A percentile compares a stretch with the other conserved stretches of the same genome.
Evolutionary conservation across 305 asterid species (phyloP).

Genomic region (Petunia hybrid): DNA sequence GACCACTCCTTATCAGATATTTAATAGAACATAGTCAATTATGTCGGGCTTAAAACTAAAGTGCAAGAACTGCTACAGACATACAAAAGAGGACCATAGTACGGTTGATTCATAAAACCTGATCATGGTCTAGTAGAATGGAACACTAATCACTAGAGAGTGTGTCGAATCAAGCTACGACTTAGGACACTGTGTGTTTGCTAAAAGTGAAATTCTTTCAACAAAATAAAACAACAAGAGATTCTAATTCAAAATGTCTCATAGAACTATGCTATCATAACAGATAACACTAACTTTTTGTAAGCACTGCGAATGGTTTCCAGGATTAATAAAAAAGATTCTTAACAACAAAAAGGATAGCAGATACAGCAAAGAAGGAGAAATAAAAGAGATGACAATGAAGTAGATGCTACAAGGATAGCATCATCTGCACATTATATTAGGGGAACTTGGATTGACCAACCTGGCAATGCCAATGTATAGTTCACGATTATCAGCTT

Average conservation of each 20-base stretch:
- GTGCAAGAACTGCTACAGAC: neutral
- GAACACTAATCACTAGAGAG: too few species aligned
- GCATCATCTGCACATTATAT: neutral
- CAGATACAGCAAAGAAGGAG: neutral
- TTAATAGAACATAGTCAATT: neutral
- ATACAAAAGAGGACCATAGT: neutral
- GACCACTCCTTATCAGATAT: neutral
- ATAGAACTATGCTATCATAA: too few species aligned
- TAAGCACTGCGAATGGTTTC: neutral
- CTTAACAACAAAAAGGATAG: neutral
- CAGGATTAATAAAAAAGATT: neutral
- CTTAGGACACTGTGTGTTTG: too few species aligned
- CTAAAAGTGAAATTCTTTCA: too few species aligned
- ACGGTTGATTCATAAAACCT: too few species aligned
- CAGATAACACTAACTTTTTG: too few species aligned
- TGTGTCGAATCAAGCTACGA: too few species aligned
- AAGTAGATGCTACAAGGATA: neutral
- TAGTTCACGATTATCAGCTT: constrained; percentile 65
- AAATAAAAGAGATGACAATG: neutral
- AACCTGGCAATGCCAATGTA: constrained; percentile 78
- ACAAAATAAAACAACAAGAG: too few species aligned
- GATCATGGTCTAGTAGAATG: too few species aligned
- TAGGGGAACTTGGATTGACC: constrained; percentile 31
- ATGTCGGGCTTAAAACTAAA: neutral
- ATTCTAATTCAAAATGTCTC: too few species aligned